Base-by-base conservation (phyloP, 768 basidiomycete species). In the Lanmaoa pseudosensibilis region DNA sequence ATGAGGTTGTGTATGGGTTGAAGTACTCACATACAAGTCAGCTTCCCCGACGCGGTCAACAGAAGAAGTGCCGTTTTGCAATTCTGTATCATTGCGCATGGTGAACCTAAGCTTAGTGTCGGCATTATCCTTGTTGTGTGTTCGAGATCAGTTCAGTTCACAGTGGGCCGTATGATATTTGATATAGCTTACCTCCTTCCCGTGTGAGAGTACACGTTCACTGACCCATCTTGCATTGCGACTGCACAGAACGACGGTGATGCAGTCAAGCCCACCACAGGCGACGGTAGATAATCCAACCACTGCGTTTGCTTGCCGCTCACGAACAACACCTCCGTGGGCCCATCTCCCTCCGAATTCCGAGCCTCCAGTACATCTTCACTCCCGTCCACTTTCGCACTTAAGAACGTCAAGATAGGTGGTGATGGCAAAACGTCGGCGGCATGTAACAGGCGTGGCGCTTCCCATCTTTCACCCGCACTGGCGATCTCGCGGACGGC, bases 271-370 rank as follows among this genome's bases (percentile, higher is more conserved):
- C 78, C 75, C 16, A 95, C 69, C n/a, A 83, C 84, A 25, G 88
- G 86, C 2, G 82, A 83, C 1, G 90, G 84, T 9, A 96, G 65
- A 72, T 90, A 98, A 71, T 98, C 95, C 43, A 95, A 72, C 94
- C 95, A 98, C 52, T 89, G 84, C 12, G 85, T 88, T 56, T 87
- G 82, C 73, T 85, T 86, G 34, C 81, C 79, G 64, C 76, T 81
- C 52, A 82, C 73, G 56, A 85, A 85, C 7, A 81, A 73, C 16
- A 98, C 79, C 64, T 94, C 92, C 18, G 82, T 80, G 5, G 80
- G 77, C n/a, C 80, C 81, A 48, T 77, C 80, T 40, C 81, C 79
- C 57, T 87, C 88, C 8, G 85, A 78, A 76, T 99, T 98, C 48
- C 83, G 77, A 3, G 77, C 91, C 69, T 98, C 94, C 38, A 97